Evolutionary conservation across 2,329 filamentous ascomycete species (phyloP).

Genomic region (Davidsoniella neocaledoniae): DNA sequence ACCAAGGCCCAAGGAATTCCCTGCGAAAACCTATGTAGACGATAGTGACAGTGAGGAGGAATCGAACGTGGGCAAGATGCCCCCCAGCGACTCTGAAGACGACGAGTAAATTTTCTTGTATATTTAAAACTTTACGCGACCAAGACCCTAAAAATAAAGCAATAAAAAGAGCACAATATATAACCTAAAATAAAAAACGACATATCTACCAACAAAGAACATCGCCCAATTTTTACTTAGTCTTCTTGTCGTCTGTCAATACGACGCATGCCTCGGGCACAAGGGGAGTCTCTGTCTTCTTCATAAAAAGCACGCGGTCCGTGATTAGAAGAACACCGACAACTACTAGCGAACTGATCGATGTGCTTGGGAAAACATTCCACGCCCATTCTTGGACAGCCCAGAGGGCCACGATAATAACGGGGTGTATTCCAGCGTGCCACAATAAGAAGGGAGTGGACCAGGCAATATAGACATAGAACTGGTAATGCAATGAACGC

Average conservation of each 20-base stretch:
- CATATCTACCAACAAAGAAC: not conserved
- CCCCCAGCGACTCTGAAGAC: conserved; percentile 63
- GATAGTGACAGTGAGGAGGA: conserved; percentile 49
- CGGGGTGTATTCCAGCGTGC: conserved; percentile 52
- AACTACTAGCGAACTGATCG: conserved; percentile 39
- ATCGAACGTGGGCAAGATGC: conserved; percentile 70
- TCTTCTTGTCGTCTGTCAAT: conserved; percentile 16
- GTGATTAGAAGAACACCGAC: conserved; percentile 54
- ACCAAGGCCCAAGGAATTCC: conserved; percentile 50
- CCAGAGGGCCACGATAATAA: conserved; percentile 54
- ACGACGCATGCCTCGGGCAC: conserved; percentile 15
- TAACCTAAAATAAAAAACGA: not conserved
- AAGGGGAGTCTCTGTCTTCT: conserved; percentile 5
- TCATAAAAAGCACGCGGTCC: conserved; percentile 17
- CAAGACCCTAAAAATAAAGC: conserved; percentile 11
- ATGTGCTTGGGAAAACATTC: conserved; percentile 78
- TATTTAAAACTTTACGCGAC: conserved; percentile 18
- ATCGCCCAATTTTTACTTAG: conserved; percentile 16
- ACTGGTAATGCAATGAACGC: conserved; percentile 83
- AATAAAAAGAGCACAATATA: conserved; percentile 11
- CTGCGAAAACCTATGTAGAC: conserved; percentile 26
- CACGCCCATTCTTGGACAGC: conserved; percentile 76
- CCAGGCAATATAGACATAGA: conserved; percentile 86
- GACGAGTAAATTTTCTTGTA: conserved; percentile 23
- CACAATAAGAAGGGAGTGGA: conserved; percentile 75